A percentile compares a stretch with the other conserved stretches of the same genome.
phyloP scores from a whole-genome alignment of 495 filamentous ascomycete species.

The Neurospora sp. region DNA sequence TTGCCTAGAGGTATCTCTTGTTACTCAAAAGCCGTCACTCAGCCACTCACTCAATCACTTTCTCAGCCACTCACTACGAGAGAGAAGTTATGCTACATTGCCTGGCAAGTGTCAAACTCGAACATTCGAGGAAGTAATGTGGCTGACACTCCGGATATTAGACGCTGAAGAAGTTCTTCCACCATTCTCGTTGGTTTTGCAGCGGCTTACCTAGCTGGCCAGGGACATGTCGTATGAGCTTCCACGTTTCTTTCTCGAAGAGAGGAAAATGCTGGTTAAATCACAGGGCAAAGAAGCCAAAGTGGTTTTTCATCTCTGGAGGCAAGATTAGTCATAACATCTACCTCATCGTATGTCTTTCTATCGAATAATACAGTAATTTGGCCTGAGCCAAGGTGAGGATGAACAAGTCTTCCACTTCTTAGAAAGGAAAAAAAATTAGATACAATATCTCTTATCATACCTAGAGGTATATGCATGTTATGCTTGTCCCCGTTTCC shows the following conservation, averaged over 20 bases:
- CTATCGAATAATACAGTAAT: neutral
- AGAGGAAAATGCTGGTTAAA: neutral
- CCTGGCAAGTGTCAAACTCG: neutral
- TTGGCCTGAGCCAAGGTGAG: neutral
- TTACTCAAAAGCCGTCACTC: neutral
- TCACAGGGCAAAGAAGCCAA: neutral
- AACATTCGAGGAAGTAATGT: neutral
- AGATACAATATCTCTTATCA: neutral
- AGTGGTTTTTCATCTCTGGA: neutral
- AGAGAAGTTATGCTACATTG: neutral
- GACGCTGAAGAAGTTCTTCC: neutral
- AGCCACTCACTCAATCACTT: neutral
- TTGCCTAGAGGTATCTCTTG: neutral
- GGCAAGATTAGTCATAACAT: neutral
- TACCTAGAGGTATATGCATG: neutral
- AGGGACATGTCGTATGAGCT: neutral
- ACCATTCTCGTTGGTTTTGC: neutral
- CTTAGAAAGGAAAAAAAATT: neutral
- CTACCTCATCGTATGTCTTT: neutral
- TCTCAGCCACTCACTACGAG: neutral
- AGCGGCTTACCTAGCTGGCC: neutral
- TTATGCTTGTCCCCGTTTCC: neutral
- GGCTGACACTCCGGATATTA: neutral
- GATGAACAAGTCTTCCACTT: neutral
- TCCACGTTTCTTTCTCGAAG: neutral